Evolutionary conservation across 2,329 filamentous ascomycete genomes (phyloP), one percentile per base, ranked within the genome.

Genomic region (Neonectria ditissima): DNA sequence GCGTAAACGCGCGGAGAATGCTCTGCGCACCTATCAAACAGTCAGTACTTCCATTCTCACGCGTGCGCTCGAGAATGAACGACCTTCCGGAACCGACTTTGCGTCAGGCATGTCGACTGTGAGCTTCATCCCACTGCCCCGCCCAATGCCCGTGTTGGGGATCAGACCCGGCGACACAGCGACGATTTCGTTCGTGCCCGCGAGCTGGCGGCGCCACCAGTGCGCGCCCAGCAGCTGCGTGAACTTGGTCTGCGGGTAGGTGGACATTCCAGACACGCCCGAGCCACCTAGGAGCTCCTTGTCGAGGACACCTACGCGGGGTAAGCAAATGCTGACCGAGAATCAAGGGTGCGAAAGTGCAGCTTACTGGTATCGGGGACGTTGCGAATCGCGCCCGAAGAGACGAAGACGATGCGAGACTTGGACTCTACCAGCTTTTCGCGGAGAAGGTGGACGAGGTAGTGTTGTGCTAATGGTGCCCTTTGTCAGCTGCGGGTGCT

Each of bases 171-270:
- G 85, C 9, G 84, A 87, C 6, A 86, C 84, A 11, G 85, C 85
- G 5, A 87, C 79, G 20, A 87, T 81, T 5, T 75, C 68, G 69
- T 80, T 83, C 26, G 77, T 74, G 24, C 75, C 81, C 0, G 67
- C 59, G n/a, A 87, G 79, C 66, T 85, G 77, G 4, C 84, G 83
- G 2, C 83, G 83, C 85, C 85, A 87, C 84, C 84, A 87, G 51
- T 87, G 84, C 1, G 84, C 83, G 7, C 78, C 78, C 1, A 87
- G 80, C 0, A 87, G 78, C 65, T 84, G 83, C 1, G 80, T 76
- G 60, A 87, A 86, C 67, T 87, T 87, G 63, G 80, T 81, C 43
- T 79, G 75, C 9, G 66, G 22, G 64, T 87, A 87, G 9, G 80
- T 74, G 0, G 52, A 63, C 2, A 50, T 44, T 0, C 52, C 66